Evolutionary conservation across 2,329 filamentous ascomycete genomes (phyloP), one percentile per base, ranked within the genome.

Genomic region (Fusarium tupiense): DNA sequence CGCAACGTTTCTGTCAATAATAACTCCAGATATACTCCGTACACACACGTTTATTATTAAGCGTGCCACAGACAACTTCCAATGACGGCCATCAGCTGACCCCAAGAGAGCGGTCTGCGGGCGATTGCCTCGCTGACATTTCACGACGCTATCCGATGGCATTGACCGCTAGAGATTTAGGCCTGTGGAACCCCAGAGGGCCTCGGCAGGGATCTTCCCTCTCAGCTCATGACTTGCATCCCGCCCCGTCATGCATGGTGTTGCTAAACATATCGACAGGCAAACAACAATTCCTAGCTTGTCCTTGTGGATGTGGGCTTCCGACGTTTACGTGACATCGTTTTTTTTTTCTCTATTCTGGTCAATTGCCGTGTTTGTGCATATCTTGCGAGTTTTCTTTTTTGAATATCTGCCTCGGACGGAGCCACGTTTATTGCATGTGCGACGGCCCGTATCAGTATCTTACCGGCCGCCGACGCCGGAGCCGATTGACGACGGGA

Each of bases 231-330:
- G 46, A 54, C 72, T 50, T 77, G 72, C 74, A 67, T 69, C 22
- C 20, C 41, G 46, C 44, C 41, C 38, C 40, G 41, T 40, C 41
- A 62, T 69, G 65, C 65, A 62, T 61, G 38, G 61, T 73, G 65
- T 64, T 77, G 70, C 75, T 77, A 77, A 77, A 76, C 75, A 65
- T 76, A 69, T 60, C 56, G 50, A 58, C 52, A 19, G 46, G 26
- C 54, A 61, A 59, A 61, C 26, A 64, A 43, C 9, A 37, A 22
- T 37, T 20, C 33, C 47, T 52, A 24, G n/a, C 17, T 24, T 19
- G 22, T 52, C 49, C 31, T 19, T 16, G 49, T 56, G 50, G 50
- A 41, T 22, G 60, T 52, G 54, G 67, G 53, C 38, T 61, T 22
- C 29, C 44, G 38, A 59, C 60, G 47, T 62, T 57, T 38, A 61